Percentiles rank a stretch among this genome's conserved stretches.
phyloP scores from a whole-genome alignment of 1,284 basidiomycete genomes.

The Rhodofomes roseus region DNA sequence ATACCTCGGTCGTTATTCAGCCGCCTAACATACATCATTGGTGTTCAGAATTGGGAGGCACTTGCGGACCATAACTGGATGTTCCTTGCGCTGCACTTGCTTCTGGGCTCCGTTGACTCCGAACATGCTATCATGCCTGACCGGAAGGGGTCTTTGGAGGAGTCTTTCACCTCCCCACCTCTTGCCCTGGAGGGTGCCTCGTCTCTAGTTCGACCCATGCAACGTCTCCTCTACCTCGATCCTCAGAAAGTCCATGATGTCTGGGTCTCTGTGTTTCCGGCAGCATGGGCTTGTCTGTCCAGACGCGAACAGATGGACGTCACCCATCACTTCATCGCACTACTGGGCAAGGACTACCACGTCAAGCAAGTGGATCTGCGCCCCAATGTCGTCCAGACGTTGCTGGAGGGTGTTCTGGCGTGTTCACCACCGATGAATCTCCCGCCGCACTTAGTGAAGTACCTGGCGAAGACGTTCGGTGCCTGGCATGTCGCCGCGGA shows the following conservation, averaged over 20 bases:
- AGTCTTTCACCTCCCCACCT: constrained; percentile 27
- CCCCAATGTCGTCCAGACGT: constrained; percentile 94
- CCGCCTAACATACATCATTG: constrained; percentile 88
- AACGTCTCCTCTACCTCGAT: constrained; percentile 84
- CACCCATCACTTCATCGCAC: constrained; percentile 85
- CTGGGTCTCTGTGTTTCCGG: constrained; percentile 90
- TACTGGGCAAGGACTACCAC: constrained; percentile 94
- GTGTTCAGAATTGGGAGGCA: constrained; percentile 95
- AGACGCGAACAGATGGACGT: constrained; percentile 88
- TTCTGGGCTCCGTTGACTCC: constrained; percentile 81
- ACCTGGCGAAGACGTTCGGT: constrained; percentile 93
- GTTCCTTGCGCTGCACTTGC: constrained; percentile 85
- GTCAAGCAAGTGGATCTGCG: constrained; percentile 84
- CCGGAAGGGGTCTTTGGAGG: constrained; percentile 30
- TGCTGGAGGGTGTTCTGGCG: constrained; percentile 81
- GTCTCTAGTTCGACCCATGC: constrained; percentile 72
- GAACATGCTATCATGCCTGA: constrained; percentile 44
- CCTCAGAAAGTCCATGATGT: constrained; percentile 74
- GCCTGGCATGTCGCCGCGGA: constrained; percentile 94
- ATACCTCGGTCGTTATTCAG: constrained; percentile 81
- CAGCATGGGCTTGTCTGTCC: constrained; percentile 86
- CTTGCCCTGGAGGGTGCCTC: constrained; percentile 48
- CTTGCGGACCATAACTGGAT: constrained; percentile 96
- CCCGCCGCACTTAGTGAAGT: constrained; percentile 95
- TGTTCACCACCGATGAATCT: constrained; percentile 87